These are phyloP conservation scores for Clavariopsis aquatica DNA, from an alignment of 495 filamentous ascomycete genomes.

Conservation along the genomic window DNA sequence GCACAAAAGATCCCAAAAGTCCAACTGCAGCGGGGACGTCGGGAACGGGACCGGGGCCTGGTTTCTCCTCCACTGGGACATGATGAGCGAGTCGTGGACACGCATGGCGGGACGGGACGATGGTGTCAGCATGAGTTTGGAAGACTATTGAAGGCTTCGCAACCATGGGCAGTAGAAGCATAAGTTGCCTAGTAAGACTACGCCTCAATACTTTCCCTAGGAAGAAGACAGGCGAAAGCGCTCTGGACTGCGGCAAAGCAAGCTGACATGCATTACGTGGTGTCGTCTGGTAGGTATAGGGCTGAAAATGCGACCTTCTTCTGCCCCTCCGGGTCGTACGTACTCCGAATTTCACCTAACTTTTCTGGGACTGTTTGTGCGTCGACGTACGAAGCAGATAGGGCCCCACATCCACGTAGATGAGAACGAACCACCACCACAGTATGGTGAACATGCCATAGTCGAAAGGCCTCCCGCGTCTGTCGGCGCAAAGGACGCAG, in stretches of 20 bases:
- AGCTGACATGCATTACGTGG: not conserved
- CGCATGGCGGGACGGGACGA: too few species aligned
- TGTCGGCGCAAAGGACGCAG: conserved; percentile 3
- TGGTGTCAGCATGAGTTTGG: too few species aligned
- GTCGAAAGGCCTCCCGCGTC: not conserved
- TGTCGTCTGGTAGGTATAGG: not conserved
- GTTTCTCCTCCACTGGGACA: too few species aligned
- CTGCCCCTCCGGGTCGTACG: not conserved
- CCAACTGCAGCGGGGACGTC: too few species aligned
- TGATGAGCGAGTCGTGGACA: too few species aligned
- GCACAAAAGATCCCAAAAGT: too few species aligned
- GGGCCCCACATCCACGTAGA: conserved; percentile 1
- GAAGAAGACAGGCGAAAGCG: not conserved
- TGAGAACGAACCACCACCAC: not conserved
- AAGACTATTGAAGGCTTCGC: too few species aligned
- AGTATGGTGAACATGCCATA: not conserved
- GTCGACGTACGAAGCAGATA: too few species aligned
- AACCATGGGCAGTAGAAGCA: too few species aligned
- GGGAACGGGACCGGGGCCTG: too few species aligned
- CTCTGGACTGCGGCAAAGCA: not conserved
- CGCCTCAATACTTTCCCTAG: not conserved
- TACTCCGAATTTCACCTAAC: too few species aligned
- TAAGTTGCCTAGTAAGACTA: not conserved
- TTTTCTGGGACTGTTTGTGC: too few species aligned
- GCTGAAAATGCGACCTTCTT: not conserved